Evolutionary conservation across 495 filamentous ascomycete species (phyloP).

Genomic region (Bacidia rubella): DNA sequence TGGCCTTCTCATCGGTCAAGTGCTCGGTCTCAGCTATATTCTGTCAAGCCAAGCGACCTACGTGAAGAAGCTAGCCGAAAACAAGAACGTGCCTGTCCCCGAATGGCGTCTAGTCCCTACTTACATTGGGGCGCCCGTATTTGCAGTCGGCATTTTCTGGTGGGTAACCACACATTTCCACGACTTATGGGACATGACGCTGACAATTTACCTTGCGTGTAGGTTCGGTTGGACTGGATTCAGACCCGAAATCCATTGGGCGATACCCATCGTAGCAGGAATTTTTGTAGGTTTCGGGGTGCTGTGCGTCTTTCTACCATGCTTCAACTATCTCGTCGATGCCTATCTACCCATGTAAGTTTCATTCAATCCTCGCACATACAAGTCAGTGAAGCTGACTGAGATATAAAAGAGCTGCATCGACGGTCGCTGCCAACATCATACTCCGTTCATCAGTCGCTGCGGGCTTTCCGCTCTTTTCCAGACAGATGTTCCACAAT

Average conservation of each 20-base stretch:
- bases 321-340: constrained; percentile 52
- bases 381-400: too few species aligned
- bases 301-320: constrained; percentile 43
- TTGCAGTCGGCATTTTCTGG: constrained; percentile 50
- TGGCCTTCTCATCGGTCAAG: constrained; percentile 41
- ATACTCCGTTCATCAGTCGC: constrained; percentile 49
- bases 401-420: too few species aligned
- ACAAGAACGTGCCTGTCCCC: constrained; percentile 38
- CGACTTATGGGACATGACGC: too few species aligned
- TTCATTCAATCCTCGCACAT: too few species aligned
- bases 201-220: too few species aligned
- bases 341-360: constrained; percentile 45
- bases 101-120: constrained; percentile 47
- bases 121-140: constrained; percentile 39
- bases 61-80: constrained; percentile 33
- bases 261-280: constrained; percentile 36
- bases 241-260: constrained; percentile 29
- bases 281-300: constrained; percentile 41
- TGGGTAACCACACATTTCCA: neutral
- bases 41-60: constrained; percentile 37
- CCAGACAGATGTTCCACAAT: constrained; percentile 25
- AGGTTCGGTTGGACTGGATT: constrained; percentile 50
- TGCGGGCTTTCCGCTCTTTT: constrained; percentile 36
- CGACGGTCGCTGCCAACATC: constrained; percentile 55
- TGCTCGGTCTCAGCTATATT: constrained; percentile 30